Evolutionary conservation across 176 grass and related monocot genomes (phyloP).

Genomic region (Cenchrus purpureus): DNA sequence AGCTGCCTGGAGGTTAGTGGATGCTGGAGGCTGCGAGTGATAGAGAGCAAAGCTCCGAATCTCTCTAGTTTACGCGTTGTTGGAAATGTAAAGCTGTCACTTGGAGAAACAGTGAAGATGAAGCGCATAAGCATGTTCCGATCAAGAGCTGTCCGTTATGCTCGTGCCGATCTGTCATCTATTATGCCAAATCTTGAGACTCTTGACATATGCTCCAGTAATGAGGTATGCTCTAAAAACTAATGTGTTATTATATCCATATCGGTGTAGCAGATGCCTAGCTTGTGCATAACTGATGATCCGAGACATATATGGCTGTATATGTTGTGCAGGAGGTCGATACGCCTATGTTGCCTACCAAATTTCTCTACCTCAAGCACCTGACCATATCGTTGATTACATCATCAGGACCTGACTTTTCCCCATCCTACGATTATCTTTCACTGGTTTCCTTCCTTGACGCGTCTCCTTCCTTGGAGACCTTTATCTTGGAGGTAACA

Average conservation of each 20-base stretch:
- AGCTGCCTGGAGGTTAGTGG: not conserved
- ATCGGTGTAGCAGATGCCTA: not conserved
- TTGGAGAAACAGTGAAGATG: conserved; percentile 11
- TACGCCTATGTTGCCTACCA: not conserved
- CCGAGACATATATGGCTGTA: not conserved
- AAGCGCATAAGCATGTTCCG: not conserved
- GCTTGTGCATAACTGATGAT: not conserved
- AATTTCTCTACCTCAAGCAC: not conserved
- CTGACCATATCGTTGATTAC: not conserved
- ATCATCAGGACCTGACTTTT: not conserved
- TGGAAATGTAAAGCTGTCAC: not conserved
- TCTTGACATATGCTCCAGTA: not conserved
- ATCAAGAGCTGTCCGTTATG: not conserved
- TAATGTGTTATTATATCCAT: not conserved
- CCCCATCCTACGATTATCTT: conserved; percentile 26
- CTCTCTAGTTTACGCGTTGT: not conserved
- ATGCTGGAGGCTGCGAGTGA: not conserved
- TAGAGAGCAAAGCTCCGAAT: conserved; percentile 38
- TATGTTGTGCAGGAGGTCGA: not conserved
- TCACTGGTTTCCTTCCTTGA: conserved; percentile 16
- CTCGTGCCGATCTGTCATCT: not conserved
- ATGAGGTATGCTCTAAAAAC: conserved; percentile 12
- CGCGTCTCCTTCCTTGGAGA: conserved; percentile 28
- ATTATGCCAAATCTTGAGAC: conserved; percentile 27
- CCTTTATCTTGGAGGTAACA: not conserved